Evolutionary conservation across 2,329 filamentous ascomycete species (phyloP), one percentile per base, ranked within the genome.

Genomic region (Coccinonectria pachysandricola): DNA sequence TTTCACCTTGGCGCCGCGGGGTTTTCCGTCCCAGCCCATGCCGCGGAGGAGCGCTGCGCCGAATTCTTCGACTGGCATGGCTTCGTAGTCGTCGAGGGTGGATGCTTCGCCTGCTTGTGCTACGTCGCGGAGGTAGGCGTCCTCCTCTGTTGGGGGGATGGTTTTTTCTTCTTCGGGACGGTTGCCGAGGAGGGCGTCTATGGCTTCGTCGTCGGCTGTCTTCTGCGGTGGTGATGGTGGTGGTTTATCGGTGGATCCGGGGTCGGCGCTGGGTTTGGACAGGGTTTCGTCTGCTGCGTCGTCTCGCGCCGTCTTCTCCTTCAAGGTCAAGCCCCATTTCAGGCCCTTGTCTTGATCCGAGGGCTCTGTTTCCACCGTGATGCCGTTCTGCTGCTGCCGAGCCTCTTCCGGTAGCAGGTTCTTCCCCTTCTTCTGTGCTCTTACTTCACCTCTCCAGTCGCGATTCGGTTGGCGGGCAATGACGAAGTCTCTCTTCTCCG

Each of bases 11-110:
- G 62, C 53, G 2, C 64, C 67, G 23, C 63, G 57, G 35, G 66
- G 61, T 28, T 75, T 70, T 53, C 58, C 79, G 62, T 95, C 86
- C 87, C 88, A 95, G 7, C 91, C 91, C 82, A 96, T 95, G 7
- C 87, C 86, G 16, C 87, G 75, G 18, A 98, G 66, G 37, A 96
- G 65, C 1, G 87, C 86, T 11, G 86, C 81, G 6, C 91, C 91
- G 40, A 96, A 98, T 43, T 95, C 86, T 42, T 95, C 88, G 10
- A 96, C 85, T 0, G 91, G 88, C 35, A 94, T 79, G 8, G 79
- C 76, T 32, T 81, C 79, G 57, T 96, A 96, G 45, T 91, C 84
- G 17, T 83, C 81, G 11, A 93, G 60, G 0, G 76, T 82, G 4
- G 85, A 78, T 15, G 73, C 66, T 12, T 85, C 80, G 1, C 85